Conservation (phyloP, 805 yeast species). For the Metschnikowia amazonensis region DNA sequence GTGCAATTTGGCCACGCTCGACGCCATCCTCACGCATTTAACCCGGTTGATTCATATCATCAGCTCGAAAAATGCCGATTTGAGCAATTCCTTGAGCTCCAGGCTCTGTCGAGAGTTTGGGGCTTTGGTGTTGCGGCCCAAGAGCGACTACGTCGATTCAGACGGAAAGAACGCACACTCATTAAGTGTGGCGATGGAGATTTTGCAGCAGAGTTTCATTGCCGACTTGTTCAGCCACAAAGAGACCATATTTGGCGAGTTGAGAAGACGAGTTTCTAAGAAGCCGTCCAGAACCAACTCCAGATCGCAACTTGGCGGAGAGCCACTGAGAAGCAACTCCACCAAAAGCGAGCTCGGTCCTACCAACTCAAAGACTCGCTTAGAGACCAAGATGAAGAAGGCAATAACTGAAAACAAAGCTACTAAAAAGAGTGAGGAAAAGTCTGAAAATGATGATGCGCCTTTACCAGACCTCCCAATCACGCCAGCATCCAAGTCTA, state of each 20-base stretch:
- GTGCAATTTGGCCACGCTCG: conserved; percentile 72
- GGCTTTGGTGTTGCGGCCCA: conserved; percentile 55
- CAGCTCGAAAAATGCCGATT: conserved; percentile 38
- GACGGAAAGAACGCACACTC: conserved; percentile 16
- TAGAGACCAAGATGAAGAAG: conserved; percentile 12
- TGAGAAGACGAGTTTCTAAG: conserved; percentile 39
- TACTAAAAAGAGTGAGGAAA: not conserved
- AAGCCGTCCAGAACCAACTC: conserved; percentile 15
- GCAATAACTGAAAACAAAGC: conserved; percentile 6
- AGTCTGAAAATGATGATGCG: not conserved
- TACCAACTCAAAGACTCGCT: conserved; percentile 7
- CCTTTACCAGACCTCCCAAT: conserved; percentile 20
- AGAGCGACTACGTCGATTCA: conserved; percentile 16
- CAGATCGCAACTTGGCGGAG: not conserved
- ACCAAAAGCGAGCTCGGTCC: conserved; percentile 1
- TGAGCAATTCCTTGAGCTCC: conserved; percentile 36
- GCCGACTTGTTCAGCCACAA: conserved; percentile 59
- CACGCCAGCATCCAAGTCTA: conserved; percentile 16
- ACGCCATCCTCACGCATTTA: conserved; percentile 75
- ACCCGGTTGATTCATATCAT: conserved; percentile 51
- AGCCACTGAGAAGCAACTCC: conserved; percentile 6
- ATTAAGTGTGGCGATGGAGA: conserved; percentile 14
- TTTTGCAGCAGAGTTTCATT: conserved; percentile 50
- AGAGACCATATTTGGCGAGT: conserved; percentile 60
- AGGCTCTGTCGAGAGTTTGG: conserved; percentile 67